phyloP scores from a whole-genome alignment of 106 monocot genomes.

The Dendrobium chrysotoxum region DNA sequence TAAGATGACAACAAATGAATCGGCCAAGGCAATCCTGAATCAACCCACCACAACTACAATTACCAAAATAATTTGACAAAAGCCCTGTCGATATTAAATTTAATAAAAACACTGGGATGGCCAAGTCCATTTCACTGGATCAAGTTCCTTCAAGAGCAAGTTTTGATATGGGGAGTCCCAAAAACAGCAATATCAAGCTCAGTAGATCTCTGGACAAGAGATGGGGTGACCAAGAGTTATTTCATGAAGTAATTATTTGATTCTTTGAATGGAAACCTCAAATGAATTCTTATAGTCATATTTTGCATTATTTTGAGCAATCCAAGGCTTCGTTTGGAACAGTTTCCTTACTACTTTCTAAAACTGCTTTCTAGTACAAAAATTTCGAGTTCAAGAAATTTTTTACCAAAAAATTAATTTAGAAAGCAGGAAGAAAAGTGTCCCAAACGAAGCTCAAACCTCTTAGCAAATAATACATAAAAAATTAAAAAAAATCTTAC shows the following conservation, averaged over 20 bases:
- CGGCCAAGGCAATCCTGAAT: not conserved
- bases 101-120: not conserved
- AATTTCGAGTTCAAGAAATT: too few relatives aligned
- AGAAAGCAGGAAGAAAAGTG: too few relatives aligned
- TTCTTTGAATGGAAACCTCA: not conserved
- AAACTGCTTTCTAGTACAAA: too few relatives aligned
- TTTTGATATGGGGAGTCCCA: not conserved
- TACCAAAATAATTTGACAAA: not conserved
- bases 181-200: not conserved
- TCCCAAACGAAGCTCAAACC: not conserved
- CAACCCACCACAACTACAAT: not conserved
- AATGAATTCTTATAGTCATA: not conserved
- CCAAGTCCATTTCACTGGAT: not conserved
- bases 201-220: not conserved
- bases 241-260: too few relatives aligned
- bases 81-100: not conserved
- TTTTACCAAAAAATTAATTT: too few relatives aligned
- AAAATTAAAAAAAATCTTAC: not conserved
- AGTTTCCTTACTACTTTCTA: too few relatives aligned
- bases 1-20: not conserved
- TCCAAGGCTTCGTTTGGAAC: too few relatives aligned
- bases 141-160: not conserved
- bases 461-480: not conserved
- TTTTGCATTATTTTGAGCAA: too few relatives aligned
- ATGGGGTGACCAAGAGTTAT: not conserved